Base-by-base conservation (phyloP, 2,329 filamentous ascomycete species). In the Keithomyces neogunnii region DNA sequence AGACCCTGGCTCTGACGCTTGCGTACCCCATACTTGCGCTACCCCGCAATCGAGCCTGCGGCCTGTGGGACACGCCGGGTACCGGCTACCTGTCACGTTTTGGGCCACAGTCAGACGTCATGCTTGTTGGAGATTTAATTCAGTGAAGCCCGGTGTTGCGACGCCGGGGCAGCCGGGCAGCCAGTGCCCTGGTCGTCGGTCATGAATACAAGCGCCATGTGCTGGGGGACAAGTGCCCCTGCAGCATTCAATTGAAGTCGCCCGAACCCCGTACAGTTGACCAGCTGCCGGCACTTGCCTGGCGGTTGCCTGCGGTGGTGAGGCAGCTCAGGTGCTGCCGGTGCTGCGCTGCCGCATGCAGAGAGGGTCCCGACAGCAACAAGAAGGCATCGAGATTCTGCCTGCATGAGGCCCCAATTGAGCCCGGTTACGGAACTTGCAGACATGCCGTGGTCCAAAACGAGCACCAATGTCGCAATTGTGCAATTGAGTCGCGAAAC, bases 1-100 rank as follows among this genome's bases (percentile, higher is more conserved):
- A 19, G 19, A 19, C 19, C 19, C 19, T 19, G 19, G 19, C 19
- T 19, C 28, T 19, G 28, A 44, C 48, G 51, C 39, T 47, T 53
- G 50, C 51, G 57, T 61, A 60, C 59, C 53, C 55, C 58, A 53
- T 40, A 51, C 40, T 44, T 30, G 5, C 19, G 40, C 19, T 55
- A 59, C 59, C 58, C 59, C 59, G 57, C 59, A 57, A 52, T 54
- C 40, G 45, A 45, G 50, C 45, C 30, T 44, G 35, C 45, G 52
- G 45, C 50, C 44, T 48, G 48, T 48, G 50, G 19, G 50, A 47
- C 19, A 28, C 43, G 43, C 52, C 50, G 52, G 36, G 45, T 51
- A 51, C 48, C 57, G 55, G 49, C 53, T 55, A 57, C 52, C 50
- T 51, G 29, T 11, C 43, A 49, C 43, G 47, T n/a, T 45, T 6